phyloP scores from a whole-genome alignment of 768 basidiomycete genomes.

The Boletus subparvulus region DNA sequence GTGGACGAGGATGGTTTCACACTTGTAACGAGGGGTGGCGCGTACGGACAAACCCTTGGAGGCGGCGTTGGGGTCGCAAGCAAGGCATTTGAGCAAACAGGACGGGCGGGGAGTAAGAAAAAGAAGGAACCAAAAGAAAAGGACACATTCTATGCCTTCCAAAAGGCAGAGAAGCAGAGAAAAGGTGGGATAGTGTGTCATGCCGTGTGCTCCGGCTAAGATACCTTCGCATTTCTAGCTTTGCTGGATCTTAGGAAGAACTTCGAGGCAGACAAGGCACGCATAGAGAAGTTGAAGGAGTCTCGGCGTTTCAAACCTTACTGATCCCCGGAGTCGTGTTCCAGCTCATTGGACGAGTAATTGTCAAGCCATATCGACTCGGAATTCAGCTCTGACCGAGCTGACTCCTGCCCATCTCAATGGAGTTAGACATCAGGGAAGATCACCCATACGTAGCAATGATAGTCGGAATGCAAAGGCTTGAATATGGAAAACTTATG shows the following conservation, averaged over 20 bases:
- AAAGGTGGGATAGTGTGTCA: constrained; percentile 50
- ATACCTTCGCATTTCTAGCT: constrained; percentile 34
- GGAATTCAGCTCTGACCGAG: neutral
- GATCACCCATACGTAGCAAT: too few species aligned
- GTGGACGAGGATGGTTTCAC: constrained; percentile 96
- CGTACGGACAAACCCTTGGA: constrained; percentile 84
- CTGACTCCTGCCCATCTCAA: neutral
- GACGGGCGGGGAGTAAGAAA: constrained; percentile 37
- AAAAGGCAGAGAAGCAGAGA: constrained; percentile 85
- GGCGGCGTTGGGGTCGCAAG: constrained; percentile 69
- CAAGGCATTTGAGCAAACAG: constrained; percentile 51
- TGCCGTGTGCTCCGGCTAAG: neutral
- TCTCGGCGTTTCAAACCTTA: constrained; percentile 87
- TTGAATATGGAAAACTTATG: neutral
- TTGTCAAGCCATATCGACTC: neutral
- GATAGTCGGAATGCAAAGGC: neutral
- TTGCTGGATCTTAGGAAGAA: constrained; percentile 64
- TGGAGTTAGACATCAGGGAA: neutral
- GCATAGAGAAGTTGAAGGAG: constrained; percentile 49
- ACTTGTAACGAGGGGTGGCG: constrained; percentile 88
- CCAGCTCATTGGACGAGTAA: neutral
- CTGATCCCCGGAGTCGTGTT: constrained; percentile 34
- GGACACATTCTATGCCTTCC: constrained; percentile 85
- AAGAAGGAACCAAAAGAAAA: constrained; percentile 68
- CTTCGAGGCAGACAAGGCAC: constrained; percentile 86